Percentiles rank a stretch among this genome's conserved stretches.
Evolutionary conservation across 495 filamentous ascomycete genomes (phyloP).

Genomic region (Melanomma pulvis-pyrius): DNA sequence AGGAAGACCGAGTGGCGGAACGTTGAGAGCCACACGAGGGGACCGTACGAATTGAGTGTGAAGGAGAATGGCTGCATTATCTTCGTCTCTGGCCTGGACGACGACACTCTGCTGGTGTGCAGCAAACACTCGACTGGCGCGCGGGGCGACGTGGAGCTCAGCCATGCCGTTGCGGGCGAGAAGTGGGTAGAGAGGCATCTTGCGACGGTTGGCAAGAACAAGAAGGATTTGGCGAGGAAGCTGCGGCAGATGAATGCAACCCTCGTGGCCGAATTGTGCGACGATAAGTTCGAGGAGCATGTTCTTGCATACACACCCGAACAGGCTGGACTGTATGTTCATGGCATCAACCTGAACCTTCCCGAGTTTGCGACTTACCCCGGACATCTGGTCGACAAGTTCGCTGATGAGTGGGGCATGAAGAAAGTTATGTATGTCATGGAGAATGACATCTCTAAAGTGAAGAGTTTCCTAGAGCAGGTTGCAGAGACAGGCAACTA

Average conservation of each 20-base stretch:
- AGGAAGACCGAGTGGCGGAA: slow-evolving; percentile 77
- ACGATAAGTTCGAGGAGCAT: slow-evolving; percentile 95
- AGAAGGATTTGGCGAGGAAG: slow-evolving; percentile 71
- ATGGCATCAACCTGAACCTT: slow-evolving; percentile 93
- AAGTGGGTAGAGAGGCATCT: slow-evolving; percentile 82
- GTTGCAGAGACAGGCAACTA: slow-evolving; percentile 85
- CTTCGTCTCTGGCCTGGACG: slow-evolving; percentile 89
- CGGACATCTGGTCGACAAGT: slow-evolving; percentile 74
- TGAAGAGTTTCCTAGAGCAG: slow-evolving; percentile 77
- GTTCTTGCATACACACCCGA: slow-evolving; percentile 87
- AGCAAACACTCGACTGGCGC: slow-evolving; percentile 95
- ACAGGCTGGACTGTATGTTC: slow-evolving; percentile 87
- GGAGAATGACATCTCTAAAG: slow-evolving; percentile 70
- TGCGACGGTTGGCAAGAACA: slow-evolving; percentile 69
- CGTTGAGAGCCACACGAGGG: slow-evolving; percentile 74
- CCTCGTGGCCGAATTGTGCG: slow-evolving; percentile 94
- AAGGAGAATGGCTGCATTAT: slow-evolving; percentile 99
- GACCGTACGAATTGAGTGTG: slow-evolving; percentile 91
- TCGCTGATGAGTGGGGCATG: slow-evolving; percentile 93
- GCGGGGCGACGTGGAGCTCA: slow-evolving; percentile 65
- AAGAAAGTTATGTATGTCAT: slow-evolving; percentile 80
- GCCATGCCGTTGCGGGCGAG: slow-evolving; percentile 87
- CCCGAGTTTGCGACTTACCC: slow-evolving; percentile 87
- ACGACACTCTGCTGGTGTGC: slow-evolving; percentile 85
- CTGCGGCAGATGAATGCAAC: slow-evolving; percentile 82